Percentiles rank a stretch among this genome's conserved stretches.
These are phyloP conservation scores for Yamadazyma scolyti DNA, from an alignment of 805 yeast species.

Conservation along the genomic window DNA sequence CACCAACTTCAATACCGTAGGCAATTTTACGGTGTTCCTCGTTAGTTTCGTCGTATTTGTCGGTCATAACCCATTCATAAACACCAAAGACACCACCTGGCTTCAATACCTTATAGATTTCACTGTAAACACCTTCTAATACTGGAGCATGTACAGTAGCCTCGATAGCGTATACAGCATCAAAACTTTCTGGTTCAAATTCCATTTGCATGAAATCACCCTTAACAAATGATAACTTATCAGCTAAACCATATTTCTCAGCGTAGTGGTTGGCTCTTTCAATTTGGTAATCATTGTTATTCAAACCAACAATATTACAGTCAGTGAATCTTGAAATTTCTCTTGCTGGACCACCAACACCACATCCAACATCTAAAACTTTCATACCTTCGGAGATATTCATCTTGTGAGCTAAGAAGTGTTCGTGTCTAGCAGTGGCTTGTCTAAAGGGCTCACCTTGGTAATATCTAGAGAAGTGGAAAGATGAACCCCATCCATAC, in stretches of 20 bases:
- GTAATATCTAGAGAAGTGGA: slow-evolving; percentile 95
- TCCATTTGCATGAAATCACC: slow-evolving; percentile 99
- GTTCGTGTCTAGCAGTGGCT: slow-evolving; percentile 97
- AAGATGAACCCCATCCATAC: slow-evolving; percentile 98
- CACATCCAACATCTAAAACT: slow-evolving; percentile 97
- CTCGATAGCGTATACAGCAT: slow-evolving; percentile 97
- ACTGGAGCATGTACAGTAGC: slow-evolving; percentile 98
- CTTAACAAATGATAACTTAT: slow-evolving; percentile 81
- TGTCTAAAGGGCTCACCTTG: slow-evolving; percentile 90
- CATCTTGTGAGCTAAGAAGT: slow-evolving; percentile 85
- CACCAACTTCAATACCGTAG: slow-evolving; percentile 97
- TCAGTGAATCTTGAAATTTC: slow-evolving; percentile 91
- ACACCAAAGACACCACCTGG: slow-evolving; percentile 99
- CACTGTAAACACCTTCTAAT: slow-evolving; percentile 91
- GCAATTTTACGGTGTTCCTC: slow-evolving; percentile 90
- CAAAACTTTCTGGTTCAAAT: slow-evolving; percentile 83
- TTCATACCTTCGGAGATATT: slow-evolving; percentile 74
- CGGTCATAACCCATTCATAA: slow-evolving; percentile 99
- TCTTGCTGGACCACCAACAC: slow-evolving; percentile 99
- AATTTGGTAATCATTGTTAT: slow-evolving; percentile 96
- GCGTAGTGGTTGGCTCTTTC: slow-evolving; percentile 88
- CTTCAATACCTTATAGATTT: slow-evolving; percentile 90
- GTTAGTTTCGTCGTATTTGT: slow-evolving; percentile 80
- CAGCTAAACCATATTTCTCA: slow-evolving; percentile 54
- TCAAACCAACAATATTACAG: slow-evolving; percentile 81